These are phyloP conservation scores for Tinospora cordifolia DNA, from an alignment of 164 flowering plant species.

Conservation along the genomic window DNA sequence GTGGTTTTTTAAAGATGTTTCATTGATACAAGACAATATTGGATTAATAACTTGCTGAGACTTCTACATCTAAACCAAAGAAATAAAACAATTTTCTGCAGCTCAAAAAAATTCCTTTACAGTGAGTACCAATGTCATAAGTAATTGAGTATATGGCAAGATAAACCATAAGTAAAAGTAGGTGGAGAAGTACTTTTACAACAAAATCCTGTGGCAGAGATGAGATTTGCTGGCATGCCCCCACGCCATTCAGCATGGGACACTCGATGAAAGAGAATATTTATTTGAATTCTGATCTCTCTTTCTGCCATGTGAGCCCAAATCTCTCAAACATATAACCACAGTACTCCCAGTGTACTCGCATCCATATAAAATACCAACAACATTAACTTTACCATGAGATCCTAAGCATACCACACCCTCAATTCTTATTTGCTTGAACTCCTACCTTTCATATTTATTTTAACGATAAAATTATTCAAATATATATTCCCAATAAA, in stretches of 20 bases:
- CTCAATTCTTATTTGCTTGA: too few species aligned
- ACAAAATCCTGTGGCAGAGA: background rate
- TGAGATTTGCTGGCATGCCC: background rate
- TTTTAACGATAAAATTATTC: too few species aligned
- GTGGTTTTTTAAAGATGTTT: too few species aligned
- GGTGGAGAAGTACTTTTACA: background rate
- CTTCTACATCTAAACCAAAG: too few species aligned
- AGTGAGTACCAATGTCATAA: background rate
- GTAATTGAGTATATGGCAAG: background rate
- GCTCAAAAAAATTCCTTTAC: background rate
- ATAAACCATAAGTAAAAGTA: background rate
- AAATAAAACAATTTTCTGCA: background rate
- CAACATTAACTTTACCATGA: background rate
- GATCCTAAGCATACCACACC: too few species aligned
- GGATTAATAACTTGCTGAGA: too few species aligned
- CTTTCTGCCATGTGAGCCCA: background rate
- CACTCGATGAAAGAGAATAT: background rate
- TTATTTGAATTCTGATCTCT: background rate
- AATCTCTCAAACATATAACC: background rate
- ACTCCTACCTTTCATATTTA: too few species aligned
- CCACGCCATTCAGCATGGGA: background rate
- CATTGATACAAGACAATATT: too few species aligned
- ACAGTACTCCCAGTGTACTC: background rate
- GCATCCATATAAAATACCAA: background rate
- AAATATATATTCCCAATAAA: too few species aligned